Evolutionary conservation across 176 grass and related monocot genomes (phyloP).

Genomic region (Saccharum officinarum): DNA sequence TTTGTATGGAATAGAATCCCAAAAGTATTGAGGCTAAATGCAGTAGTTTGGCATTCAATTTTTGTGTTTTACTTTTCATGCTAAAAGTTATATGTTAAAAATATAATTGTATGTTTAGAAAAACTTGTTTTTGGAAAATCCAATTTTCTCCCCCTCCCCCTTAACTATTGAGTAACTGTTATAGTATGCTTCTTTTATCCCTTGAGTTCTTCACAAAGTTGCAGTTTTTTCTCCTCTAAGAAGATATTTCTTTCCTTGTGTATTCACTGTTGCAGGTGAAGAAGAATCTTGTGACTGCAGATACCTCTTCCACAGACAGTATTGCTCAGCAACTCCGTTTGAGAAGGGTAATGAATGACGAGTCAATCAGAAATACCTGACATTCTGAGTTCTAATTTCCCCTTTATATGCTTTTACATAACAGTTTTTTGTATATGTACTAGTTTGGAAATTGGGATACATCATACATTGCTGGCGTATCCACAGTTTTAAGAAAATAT

Average conservation of each 20-base stretch:
- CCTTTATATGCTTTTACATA: not conserved
- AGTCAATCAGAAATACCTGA: not conserved
- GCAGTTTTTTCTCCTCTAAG: not conserved
- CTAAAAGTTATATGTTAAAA: not conserved
- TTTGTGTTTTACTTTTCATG: not conserved
- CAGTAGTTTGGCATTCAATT: not conserved
- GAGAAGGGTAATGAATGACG: slow-evolving; percentile 59
- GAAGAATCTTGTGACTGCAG: slow-evolving; percentile 42
- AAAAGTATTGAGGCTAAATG: not conserved
- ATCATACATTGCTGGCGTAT: not conserved
- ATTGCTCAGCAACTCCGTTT: slow-evolving; percentile 39
- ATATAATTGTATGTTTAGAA: not conserved
- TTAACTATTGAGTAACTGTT: not conserved
- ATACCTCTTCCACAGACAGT: slow-evolving; percentile 21
- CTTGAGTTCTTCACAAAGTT: not conserved
- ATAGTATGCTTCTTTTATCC: not conserved
- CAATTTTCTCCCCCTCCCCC: not conserved
- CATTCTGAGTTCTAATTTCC: slow-evolving; percentile 10
- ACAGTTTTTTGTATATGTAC: not conserved
- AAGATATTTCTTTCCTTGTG: slow-evolving; percentile 7
- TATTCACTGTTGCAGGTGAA: slow-evolving; percentile 50
- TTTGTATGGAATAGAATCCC: not conserved
- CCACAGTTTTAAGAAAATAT: slow-evolving; percentile 7
- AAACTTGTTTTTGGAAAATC: not conserved
- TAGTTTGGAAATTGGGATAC: not conserved